Evolutionary conservation across 805 yeast species (phyloP), one percentile per base, ranked within the genome.

Genomic region (Lachancea sp.): DNA sequence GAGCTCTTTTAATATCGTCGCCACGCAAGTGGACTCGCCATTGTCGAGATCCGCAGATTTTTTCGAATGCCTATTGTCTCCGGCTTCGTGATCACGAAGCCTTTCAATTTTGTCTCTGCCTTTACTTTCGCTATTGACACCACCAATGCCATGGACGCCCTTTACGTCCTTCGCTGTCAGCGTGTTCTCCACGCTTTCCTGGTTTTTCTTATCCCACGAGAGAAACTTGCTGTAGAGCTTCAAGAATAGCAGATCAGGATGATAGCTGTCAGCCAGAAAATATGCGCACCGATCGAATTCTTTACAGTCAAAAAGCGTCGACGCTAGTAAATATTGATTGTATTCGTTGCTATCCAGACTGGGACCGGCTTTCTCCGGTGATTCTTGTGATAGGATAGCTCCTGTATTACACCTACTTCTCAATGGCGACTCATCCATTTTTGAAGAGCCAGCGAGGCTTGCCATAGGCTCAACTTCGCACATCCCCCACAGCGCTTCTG

Each of bases 281-380:
- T 71, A 69, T 3, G 84, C 78, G 46, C 90, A 85, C 22, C 98
- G 67, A 46, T 82, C 91, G 59, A 82, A 91, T 63, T 93, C 98
- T 55, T 84, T 81, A 57, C 87, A 79, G 56, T 79, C 83, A 69
- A 91, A 87, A 58, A 85, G 81, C 0, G 85, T 62, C 44, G 79
- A 77, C 1, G 91, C 96, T 22, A 87, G 67, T 13, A 77, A 51
- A 22, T 84, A 65, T 47, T 67, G 65, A 46, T 75, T 73, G 40
- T 62, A 56, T 46, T 79, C 80, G 40, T 58, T 36, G 6, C 54
- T 33, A 5, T 30, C 36, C 46, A 46, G 37, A 16, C 38, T 26
- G 10, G 18, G 7, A 20, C 22, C 31, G 11, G 13, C 19, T 5
- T 32, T 33, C 19, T 40, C 30, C 11, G 36, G 36, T 16, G 36